Evolutionary conservation across 768 basidiomycete species (phyloP).

Genomic region (Kondoa subrosea): DNA sequence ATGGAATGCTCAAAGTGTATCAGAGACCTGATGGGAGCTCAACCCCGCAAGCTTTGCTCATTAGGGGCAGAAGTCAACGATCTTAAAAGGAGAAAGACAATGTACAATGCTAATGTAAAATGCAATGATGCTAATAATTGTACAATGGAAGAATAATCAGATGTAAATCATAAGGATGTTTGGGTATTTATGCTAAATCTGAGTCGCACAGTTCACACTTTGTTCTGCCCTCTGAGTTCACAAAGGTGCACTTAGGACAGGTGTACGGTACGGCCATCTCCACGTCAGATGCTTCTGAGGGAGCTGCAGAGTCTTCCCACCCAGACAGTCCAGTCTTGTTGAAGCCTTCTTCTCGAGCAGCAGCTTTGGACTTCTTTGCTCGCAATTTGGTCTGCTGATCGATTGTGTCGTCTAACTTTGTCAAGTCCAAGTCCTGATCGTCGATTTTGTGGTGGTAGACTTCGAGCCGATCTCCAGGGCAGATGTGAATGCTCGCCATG

Average conservation of each 20-base stretch:
- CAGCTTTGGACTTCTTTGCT: neutral
- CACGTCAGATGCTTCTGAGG: neutral
- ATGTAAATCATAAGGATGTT: too few relatives aligned
- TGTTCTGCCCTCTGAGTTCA: slow-evolving; percentile 7
- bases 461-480: slow-evolving; percentile 50
- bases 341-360: slow-evolving; percentile 21
- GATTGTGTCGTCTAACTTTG: slow-evolving; percentile 37
- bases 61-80: too few relatives aligned
- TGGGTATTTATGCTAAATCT: too few relatives aligned
- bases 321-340: slow-evolving; percentile 18
- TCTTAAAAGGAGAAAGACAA: too few relatives aligned
- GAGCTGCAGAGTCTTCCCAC: slow-evolving; percentile 8
- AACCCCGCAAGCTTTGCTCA: too few relatives aligned
- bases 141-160: too few relatives aligned
- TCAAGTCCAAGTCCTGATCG: slow-evolving; percentile 46
- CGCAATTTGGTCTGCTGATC: neutral
- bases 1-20: neutral
- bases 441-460: slow-evolving; percentile 41
- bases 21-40: neutral
- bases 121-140: too few relatives aligned
- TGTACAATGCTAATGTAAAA: too few relatives aligned
- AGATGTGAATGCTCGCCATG: slow-evolving; percentile 42
- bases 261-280: neutral
- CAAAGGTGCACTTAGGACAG: slow-evolving; percentile 18
- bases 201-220: slow-evolving; percentile 19